Evolutionary conservation across 768 basidiomycete species (phyloP), one percentile per base, ranked within the genome.

Genomic region (Lanmaoa pseudosensibilis): DNA sequence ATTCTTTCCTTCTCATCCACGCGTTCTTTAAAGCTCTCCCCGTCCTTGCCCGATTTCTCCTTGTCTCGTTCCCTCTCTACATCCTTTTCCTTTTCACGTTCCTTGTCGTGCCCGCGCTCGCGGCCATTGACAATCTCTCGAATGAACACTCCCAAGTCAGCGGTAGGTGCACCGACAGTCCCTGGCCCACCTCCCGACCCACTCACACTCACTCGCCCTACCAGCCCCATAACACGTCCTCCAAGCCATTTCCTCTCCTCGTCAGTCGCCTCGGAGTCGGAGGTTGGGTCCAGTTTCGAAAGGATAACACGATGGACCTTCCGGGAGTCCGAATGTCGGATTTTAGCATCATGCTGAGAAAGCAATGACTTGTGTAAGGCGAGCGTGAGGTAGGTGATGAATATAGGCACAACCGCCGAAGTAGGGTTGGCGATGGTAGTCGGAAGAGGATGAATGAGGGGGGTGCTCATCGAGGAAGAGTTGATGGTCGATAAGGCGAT

Each of bases 281-380:
- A 69, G 43, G 63, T 66, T 51, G 54, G 59, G 51, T 84, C 87
- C 21, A 88, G 67, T 62, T 83, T 86, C 56, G 76, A 81, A 59
- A 85, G 77, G 38, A 89, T 74, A 40, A 80, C 84, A 16, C 84
- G 80, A 46, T 86, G 82, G 16, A 87, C 83, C 53, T 82, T 83
- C 51, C 85, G 82, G 12, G 80, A 75, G 56, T 86, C 85, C 21
- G 78, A 72, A 50, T 73, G 68, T 47, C 72, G 64, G 33, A 68
- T 40, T 30, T 60, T 71, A 19, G 60, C 52, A 41, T 71, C 70
- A 4, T 73, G 72, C n/a, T 69, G 62, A 12, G 60, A 64, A 25
- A 61, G 60, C 40, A 69, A 56, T 10, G 59, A 59, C 48, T 44
- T 60, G 53, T 70, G 61, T 41, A 65, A 38, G 50, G 52, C 50